Evolutionary conservation across 2,329 filamentous ascomycete species (phyloP).

Genomic region (Penicillium sp.): DNA sequence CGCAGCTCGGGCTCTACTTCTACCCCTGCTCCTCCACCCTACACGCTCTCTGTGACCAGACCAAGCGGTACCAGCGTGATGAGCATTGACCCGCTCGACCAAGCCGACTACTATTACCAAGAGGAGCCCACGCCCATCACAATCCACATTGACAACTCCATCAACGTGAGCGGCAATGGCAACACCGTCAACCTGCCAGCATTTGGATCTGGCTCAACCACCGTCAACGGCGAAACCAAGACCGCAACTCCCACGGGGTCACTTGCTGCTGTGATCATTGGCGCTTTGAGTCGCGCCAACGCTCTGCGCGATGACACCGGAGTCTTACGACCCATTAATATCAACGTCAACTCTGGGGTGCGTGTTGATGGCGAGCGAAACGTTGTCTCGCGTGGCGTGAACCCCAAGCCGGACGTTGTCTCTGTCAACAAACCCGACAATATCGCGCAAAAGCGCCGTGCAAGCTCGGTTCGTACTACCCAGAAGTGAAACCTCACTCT

Average conservation of each 20-base stretch:
- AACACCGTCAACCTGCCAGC: constrained; percentile 33
- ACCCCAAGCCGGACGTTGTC: background rate
- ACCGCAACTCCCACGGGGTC: background rate
- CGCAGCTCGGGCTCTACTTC: constrained; percentile 10
- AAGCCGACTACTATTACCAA: constrained; percentile 9
- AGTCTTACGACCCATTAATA: background rate
- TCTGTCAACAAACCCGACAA: background rate
- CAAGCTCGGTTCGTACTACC: constrained; percentile 4
- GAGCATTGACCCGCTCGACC: constrained; percentile 15
- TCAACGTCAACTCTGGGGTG: constrained; percentile 30
- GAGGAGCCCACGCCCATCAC: constrained; percentile 21
- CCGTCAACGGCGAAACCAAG: background rate
- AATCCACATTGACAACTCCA: constrained; percentile 40
- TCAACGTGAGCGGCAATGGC: constrained; percentile 35
- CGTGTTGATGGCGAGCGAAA: constrained; percentile 17
- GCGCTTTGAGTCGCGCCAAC: background rate
- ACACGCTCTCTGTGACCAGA: constrained; percentile 12
- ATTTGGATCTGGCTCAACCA: background rate
- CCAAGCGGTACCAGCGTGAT: constrained; percentile 8
- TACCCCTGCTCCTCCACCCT: constrained; percentile 26
- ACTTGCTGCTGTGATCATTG: constrained; percentile 1
- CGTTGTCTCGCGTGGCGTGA: background rate
- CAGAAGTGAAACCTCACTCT: background rate
- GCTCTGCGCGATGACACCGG: constrained; percentile 1
- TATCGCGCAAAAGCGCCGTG: constrained; percentile 1